Evolutionary conservation across 2,329 filamentous ascomycete species (phyloP).

Genomic region (Leptosphaerulina australis): DNA sequence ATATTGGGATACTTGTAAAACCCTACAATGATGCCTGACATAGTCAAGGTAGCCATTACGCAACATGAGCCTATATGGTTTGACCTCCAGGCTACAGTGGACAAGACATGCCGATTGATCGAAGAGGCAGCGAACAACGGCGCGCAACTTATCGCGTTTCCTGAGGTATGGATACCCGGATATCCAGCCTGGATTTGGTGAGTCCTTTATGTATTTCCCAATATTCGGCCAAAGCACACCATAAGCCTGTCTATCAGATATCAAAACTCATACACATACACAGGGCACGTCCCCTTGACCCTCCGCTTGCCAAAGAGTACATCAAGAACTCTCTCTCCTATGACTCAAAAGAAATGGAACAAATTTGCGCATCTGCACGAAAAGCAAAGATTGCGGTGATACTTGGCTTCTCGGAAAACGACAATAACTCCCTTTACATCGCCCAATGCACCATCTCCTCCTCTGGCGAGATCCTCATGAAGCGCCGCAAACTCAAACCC

Average conservation of each 20-base stretch:
- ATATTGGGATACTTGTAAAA: background rate
- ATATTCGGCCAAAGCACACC: too few relatives aligned
- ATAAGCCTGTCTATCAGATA: slow-evolving; percentile 15
- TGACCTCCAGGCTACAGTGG: slow-evolving; percentile 60
- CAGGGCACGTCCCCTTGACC: slow-evolving; percentile 52
- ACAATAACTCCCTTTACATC: slow-evolving; percentile 49
- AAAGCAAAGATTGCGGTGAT: slow-evolving; percentile 45
- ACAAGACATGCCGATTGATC: slow-evolving; percentile 65
- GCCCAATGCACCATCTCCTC: slow-evolving; percentile 48
- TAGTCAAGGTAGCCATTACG: slow-evolving; percentile 54
- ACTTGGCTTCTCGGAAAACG: slow-evolving; percentile 50
- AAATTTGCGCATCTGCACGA: slow-evolving; percentile 48
- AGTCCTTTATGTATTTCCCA: too few relatives aligned
- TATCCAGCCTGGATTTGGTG: slow-evolving; percentile 57
- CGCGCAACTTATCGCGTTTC: slow-evolving; percentile 60
- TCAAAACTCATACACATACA: slow-evolving; percentile 1
- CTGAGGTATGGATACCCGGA: slow-evolving; percentile 55
- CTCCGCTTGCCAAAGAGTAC: slow-evolving; percentile 49
- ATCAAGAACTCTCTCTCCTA: slow-evolving; percentile 53
- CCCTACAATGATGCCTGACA: background rate
- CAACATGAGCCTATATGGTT: slow-evolving; percentile 68
- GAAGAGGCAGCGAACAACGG: slow-evolving; percentile 60
- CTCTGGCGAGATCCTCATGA: slow-evolving; percentile 45
- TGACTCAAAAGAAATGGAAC: slow-evolving; percentile 52
- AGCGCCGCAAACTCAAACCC: slow-evolving; percentile 51